phyloP scores from a whole-genome alignment of 192 early-diverging fungal genomes.

The Chytriomyces confervae region DNA sequence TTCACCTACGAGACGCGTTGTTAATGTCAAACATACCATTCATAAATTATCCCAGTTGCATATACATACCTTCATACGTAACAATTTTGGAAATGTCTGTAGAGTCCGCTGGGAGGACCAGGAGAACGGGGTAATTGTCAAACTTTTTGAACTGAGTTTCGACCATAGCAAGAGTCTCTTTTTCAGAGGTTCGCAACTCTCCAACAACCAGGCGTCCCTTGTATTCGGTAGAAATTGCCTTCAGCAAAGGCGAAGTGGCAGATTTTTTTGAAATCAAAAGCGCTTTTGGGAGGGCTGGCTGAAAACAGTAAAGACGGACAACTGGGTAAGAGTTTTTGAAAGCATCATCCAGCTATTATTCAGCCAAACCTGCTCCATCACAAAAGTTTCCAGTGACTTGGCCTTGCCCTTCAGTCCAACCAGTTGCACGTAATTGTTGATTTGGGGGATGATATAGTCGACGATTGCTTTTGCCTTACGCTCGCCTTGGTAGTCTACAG shows the following conservation, averaged over 20 bases:
- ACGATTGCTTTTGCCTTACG: conserved; percentile 77
- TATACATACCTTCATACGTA: conserved; percentile 62
- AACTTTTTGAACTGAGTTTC: conserved; percentile 34
- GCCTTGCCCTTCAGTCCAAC: conserved; percentile 48
- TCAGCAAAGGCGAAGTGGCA: conserved; percentile 81
- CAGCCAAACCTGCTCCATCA: conserved; percentile 17
- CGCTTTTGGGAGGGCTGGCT: conserved; percentile 65
- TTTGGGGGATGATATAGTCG: conserved; percentile 61
- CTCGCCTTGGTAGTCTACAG: conserved; percentile 74
- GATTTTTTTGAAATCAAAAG: conserved; percentile 81
- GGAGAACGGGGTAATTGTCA: conserved; percentile 41
- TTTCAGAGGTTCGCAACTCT: conserved; percentile 65
- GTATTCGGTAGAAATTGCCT: conserved; percentile 82
- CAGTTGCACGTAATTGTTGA: conserved; percentile 62
- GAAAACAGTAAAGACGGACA: background rate
- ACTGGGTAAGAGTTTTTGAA: background rate
- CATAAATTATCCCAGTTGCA: background rate
- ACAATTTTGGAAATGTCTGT: conserved; percentile 51
- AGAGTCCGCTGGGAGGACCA: conserved; percentile 70
- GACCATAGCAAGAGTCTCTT: conserved; percentile 57
- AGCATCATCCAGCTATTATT: conserved; percentile 36
- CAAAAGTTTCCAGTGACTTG: conserved; percentile 42
- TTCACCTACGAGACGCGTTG: conserved; percentile 38
- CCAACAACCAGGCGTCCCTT: conserved; percentile 72
- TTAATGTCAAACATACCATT: background rate